A percentile compares a stretch with the other conserved stretches of the same genome.
phyloP scores from a whole-genome alignment of 805 yeast species.

The Phaffomyces opuntiae region DNA sequence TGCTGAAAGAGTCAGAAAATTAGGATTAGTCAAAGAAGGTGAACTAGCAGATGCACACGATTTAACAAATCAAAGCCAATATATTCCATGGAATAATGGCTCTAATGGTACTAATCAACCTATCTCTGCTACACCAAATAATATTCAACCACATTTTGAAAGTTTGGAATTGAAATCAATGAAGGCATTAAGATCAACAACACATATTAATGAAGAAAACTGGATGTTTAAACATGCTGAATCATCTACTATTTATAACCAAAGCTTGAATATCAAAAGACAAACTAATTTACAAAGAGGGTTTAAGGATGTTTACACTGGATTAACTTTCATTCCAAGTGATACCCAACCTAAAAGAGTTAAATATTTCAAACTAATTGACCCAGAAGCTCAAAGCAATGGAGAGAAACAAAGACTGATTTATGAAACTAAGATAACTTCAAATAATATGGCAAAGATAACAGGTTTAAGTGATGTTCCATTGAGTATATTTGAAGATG shows the following conservation, averaged over 20 bases:
- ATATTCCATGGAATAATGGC: conserved; percentile 48
- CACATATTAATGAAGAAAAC: conserved; percentile 49
- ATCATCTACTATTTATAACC: conserved; percentile 70
- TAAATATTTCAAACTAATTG: conserved; percentile 16
- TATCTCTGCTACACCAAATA: conserved; percentile 4
- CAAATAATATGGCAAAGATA: conserved; percentile 40
- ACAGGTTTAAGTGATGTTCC: conserved; percentile 66
- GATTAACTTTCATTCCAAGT: conserved; percentile 66
- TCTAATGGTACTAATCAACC: conserved; percentile 31
- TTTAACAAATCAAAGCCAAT: conserved; percentile 38
- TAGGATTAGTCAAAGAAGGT: conserved; percentile 63
- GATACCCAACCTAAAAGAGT: conserved; percentile 61
- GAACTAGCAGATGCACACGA: conserved; percentile 66
- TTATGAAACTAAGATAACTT: conserved; percentile 40
- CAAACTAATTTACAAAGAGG: conserved; percentile 45
- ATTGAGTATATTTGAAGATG: conserved; percentile 46
- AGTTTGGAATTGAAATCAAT: conserved; percentile 18
- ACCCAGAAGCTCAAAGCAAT: conserved; percentile 23
- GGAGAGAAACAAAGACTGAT: conserved; percentile 29
- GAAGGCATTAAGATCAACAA: conserved; percentile 16
- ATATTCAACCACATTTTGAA: conserved; percentile 11
- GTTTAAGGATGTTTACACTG: conserved; percentile 75
- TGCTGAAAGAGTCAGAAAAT: conserved; percentile 43
- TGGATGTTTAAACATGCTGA: conserved; percentile 84
- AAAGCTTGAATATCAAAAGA: conserved; percentile 51